Evolutionary conservation across 148 eudicot species (phyloP).

Genomic region (Spergularia bocconei): DNA sequence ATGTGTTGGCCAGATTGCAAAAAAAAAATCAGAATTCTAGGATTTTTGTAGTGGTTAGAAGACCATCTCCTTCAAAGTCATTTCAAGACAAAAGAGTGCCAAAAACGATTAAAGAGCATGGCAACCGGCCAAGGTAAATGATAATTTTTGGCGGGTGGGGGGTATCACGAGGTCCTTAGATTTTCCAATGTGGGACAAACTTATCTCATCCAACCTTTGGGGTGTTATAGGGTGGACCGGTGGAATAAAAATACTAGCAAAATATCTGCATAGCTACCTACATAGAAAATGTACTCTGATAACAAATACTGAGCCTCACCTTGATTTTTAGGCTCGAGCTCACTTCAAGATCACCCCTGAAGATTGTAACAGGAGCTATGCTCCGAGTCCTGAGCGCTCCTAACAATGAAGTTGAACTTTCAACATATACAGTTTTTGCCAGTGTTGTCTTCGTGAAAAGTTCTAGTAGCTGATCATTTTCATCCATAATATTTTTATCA

Average conservation of each 20-base stretch:
- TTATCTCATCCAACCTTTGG: too few species aligned
- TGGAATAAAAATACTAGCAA: too few species aligned
- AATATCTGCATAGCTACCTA: too few species aligned
- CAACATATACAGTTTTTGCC: slow-evolving; percentile 70
- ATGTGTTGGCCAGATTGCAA: too few species aligned
- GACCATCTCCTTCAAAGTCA: not conserved
- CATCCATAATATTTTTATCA: slow-evolving; percentile 53
- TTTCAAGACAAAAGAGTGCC: not conserved
- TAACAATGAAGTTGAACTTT: slow-evolving; percentile 65
- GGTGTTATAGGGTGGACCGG: too few species aligned
- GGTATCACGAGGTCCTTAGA: too few species aligned
- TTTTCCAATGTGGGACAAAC: too few species aligned
- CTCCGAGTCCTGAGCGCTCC: slow-evolving; percentile 94
- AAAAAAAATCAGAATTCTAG: too few species aligned
- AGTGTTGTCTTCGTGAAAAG: slow-evolving; percentile 56
- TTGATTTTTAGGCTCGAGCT: slow-evolving; percentile 74
- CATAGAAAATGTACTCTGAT: not conserved
- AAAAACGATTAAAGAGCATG: not conserved
- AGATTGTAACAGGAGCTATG: slow-evolving; percentile 82
- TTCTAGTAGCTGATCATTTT: slow-evolving; percentile 67
- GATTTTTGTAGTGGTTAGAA: too few species aligned
- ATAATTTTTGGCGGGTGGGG: too few species aligned
- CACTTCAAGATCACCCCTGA: slow-evolving; percentile 89
- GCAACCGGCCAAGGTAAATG: not conserved
- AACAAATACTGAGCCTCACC: slow-evolving; percentile 40